Evolutionary conservation across 129 eudicot genomes (phyloP), one percentile per base, ranked within the genome.

Genomic region (Artemisia annua): DNA sequence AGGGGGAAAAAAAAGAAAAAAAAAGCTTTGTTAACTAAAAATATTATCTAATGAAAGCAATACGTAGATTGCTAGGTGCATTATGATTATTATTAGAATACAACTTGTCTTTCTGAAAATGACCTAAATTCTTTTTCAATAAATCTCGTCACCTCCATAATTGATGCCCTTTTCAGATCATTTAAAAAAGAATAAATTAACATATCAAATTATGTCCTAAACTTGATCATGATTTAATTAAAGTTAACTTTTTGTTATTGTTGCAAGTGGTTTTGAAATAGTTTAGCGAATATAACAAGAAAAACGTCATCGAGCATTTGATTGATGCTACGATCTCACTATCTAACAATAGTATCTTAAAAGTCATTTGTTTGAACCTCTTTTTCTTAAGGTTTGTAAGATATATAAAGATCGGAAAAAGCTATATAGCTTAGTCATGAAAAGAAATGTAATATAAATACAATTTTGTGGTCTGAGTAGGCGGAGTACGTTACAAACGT

Each of bases 111-210:
- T 70, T 60, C 56, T 53, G 63, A 62, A 48, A 69, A 69, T 69
- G 81, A 77, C 76, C 57, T 48, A 48, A 69, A 77, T 77, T 77
- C 71, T 62, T 26, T 70, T 51, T 69, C 65, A 61, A 32, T 39
- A 35, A 69, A 76, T 60, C 46, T 61, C 19, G 57, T 67, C 75
- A 60, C 70, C 46, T 7, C 44, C 32, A 64, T 60, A 32, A 60
- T 69, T 51, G 71, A 69, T 5, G 55, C 11, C 0, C 24, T 17
- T 67, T 76, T 55, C 12, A 12, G 56, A 51, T 51, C 16, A 51
- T 51, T 15, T 51, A 16, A 51, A 50, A 7, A 8, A 3, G 0
- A 22, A 18, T 68, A 69, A 69, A 26, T 11, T 44, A 19, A 18
- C 22, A 19, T 8, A 17, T 17, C 19, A 7, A 0, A 55, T 55